Evolutionary conservation across 2,329 filamentous ascomycete species (phyloP), one percentile per base, ranked within the genome.

Genomic region (Fusarium camptoceras): DNA sequence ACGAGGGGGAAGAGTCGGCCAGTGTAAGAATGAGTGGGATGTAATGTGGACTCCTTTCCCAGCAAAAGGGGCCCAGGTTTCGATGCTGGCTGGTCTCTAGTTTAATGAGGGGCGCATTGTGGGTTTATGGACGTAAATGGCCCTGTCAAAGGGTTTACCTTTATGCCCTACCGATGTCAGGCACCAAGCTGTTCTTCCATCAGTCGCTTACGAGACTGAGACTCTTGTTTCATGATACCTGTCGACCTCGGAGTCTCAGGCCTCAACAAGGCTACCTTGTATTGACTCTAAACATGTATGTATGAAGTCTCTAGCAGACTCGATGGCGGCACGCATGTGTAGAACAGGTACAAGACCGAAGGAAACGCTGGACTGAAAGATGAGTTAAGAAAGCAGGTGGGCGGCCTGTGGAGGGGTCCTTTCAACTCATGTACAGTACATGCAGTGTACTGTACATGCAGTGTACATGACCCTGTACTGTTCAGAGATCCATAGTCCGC

Each of bases 21-120:
- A 71, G 68, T 69, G 63, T 71, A 64, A 71, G 68, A 71, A 53
- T 59, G 66, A 62, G 66, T 70, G 62, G 66, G 66, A 70, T 70
- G 53, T 53, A 31, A 70, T 67, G 66, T 70, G 67, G 66, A 59
- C 67, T 70, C 67, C 48, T 58, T 55, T 70, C 55, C 62, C 66
- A 70, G 66, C 67, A 70, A 64, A 69, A 51, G 66, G 66, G 67
- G 67, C 58, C 67, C 53, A 56, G 53, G 49, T 63, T 63, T 70
- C 59, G 66, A 67, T 66, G 66, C 66, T 62, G 66, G 66, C 53
- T 47, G 47, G 41, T 59, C 61, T 66, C 34, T 66, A 66, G 63
- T 66, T 66, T 71, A 68, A 70, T 70, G 67, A 70, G 67, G 67
- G 67, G 67, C 59, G 67, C 68, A 41, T 24, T 64, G 66, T 70